These are phyloP conservation scores for Calamus simplicifolius DNA, from an alignment of 176 grass and related monocot genomes.

Conservation along the genomic window DNA sequence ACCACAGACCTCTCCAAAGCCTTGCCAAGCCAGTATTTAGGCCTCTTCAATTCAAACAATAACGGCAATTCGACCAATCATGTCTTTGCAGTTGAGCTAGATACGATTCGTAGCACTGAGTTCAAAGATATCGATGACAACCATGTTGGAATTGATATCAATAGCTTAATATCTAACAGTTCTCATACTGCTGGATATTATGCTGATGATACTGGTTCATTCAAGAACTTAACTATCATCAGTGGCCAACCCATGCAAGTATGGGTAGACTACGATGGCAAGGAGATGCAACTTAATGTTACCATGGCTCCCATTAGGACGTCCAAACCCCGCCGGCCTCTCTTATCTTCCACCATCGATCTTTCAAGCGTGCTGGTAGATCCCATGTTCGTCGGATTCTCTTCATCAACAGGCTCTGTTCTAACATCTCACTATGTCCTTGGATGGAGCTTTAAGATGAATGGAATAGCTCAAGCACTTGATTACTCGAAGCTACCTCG, in stretches of 20 bases:
- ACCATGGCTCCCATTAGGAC: neutral
- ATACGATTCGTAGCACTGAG: neutral
- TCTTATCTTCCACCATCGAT: constrained; percentile 3
- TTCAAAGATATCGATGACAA: constrained; percentile 5
- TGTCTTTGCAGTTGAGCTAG: constrained; percentile 2
- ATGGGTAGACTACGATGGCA: constrained; percentile 5
- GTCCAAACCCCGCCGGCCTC: constrained; percentile 2
- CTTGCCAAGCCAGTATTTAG: constrained; percentile 14
- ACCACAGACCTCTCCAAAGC: constrained; percentile 4
- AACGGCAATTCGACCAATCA: neutral
- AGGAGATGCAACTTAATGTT: neutral
- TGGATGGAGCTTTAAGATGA: constrained; percentile 16
- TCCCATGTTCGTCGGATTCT: constrained; percentile 10
- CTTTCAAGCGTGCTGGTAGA: constrained; percentile 7
- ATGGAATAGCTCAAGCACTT: neutral
- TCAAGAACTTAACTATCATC: neutral
- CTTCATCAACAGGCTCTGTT: neutral
- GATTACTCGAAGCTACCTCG: constrained; percentile 5
- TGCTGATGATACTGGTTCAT: neutral
- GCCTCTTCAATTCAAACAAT: constrained; percentile 15
- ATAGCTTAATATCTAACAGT: neutral
- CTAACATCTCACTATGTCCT: constrained; percentile 9
- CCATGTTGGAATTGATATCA: constrained; percentile 15
- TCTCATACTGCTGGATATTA: constrained; percentile 3
- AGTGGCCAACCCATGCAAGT: constrained; percentile 8